Conservation (phyloP, 805 yeast genomes). For the Candida broadrunensis region DNA sequence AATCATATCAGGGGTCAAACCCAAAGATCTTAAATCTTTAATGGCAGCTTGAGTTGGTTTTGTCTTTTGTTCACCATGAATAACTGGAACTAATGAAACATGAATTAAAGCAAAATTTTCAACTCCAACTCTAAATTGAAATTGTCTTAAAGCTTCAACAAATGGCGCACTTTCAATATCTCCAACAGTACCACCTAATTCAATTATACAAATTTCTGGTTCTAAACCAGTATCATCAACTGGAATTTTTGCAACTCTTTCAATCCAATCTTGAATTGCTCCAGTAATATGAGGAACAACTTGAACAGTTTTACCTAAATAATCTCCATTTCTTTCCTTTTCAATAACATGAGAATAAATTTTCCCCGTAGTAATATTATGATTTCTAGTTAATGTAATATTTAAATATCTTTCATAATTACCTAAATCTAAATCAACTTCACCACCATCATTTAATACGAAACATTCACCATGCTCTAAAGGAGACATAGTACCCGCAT, state of each 20-base stretch:
- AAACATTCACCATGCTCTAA: conserved; percentile 99
- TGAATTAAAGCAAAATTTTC: conserved; percentile 95
- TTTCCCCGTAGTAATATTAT: conserved; percentile 98
- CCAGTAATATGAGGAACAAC: conserved; percentile 97
- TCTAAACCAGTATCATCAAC: conserved; percentile 85
- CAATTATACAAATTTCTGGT: conserved; percentile 96
- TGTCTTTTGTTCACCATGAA: conserved; percentile 98
- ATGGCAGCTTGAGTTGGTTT: conserved; percentile 99
- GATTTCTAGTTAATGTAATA: conserved; percentile 88
- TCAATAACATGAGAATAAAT: conserved; percentile 92
- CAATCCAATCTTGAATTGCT: conserved; percentile 98
- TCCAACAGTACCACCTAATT: conserved; percentile 99
- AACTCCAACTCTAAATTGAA: conserved; percentile 93
- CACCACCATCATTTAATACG: conserved; percentile 98
- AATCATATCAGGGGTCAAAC: conserved; percentile 93
- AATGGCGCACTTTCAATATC: conserved; percentile 99
- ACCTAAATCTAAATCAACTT: conserved; percentile 96
- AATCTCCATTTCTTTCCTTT: conserved; percentile 94
- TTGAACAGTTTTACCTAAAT: conserved; percentile 98
- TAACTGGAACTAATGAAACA: conserved; percentile 95
- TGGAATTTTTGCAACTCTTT: conserved; percentile 84
- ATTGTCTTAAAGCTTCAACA: conserved; percentile 98
- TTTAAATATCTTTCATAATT: conserved; percentile 96
- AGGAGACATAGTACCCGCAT: conserved; percentile 99
- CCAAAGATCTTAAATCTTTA: conserved; percentile 91